Evolutionary conservation across 1,284 basidiomycete genomes (phyloP), one percentile per base, ranked within the genome.

Genomic region (Mrakiaceae sp.): DNA sequence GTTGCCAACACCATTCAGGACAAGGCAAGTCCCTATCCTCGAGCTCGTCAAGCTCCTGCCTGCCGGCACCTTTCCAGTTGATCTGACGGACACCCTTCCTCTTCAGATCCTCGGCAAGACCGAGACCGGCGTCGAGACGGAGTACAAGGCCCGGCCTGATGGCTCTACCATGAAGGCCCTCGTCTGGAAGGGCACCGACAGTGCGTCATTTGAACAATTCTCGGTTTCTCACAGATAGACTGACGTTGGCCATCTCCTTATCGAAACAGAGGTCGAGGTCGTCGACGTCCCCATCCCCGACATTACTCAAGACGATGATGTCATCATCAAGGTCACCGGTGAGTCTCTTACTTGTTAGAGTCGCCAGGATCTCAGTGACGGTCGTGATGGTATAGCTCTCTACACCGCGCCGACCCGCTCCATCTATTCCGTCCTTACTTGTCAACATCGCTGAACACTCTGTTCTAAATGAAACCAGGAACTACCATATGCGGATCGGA

Each of bases 141-240:
- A 80, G 62, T 84, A 55, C 55, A 59, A 59, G 49, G 47, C 43
- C 52, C 54, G 54, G n/a, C 12, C 44, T 8, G 82, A 80, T 68
- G 82, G 82, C 0, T 74, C 77, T 43, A 83, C 76, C 6, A 86
- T 86, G 84, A 82, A 83, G 68, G 86, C 87, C 7, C 77, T 88
- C 2, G 83, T 83, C 0, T 89, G 85, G 84, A 83, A 85, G 66
- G 85, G 84, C 0, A 75, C 80, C 5, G 73, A 79, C 46, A 81
- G 10, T 6, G 7, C 27, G 50, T 12, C 50, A n/a, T 16, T 83
- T 47, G 75, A 77, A 3, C 66, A 67, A 40, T 56, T 74, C 42
- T 53, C 55, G 7, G 62, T 68, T 10, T 67, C 68, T 53, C 14
- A 27, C 27, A 27, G 27, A 1, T 27, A 27, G 27, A 27, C 27